A percentile compares a stretch with the other conserved stretches of the same genome.
These are phyloP conservation scores for Stephania cephalantha DNA, from an alignment of 164 flowering plant genomes.

Conservation along the genomic window DNA sequence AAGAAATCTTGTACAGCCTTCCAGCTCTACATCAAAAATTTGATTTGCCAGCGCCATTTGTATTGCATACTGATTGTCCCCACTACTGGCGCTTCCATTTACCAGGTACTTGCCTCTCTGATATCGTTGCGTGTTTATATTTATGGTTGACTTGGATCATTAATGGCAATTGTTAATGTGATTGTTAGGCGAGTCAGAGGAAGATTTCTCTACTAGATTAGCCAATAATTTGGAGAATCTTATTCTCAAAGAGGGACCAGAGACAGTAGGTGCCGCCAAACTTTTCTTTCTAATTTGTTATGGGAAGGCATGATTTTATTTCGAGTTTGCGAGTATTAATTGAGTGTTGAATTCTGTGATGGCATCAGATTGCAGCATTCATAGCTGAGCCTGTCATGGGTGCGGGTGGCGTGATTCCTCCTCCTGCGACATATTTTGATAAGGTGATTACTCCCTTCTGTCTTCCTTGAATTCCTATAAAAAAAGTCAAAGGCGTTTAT, in stretches of 20 bases:
- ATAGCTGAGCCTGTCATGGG: slow-evolving; percentile 99
- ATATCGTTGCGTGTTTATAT: neutral
- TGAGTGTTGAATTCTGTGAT: neutral
- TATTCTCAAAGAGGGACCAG: slow-evolving; percentile 95
- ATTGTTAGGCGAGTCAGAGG: slow-evolving; percentile 83
- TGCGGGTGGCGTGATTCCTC: slow-evolving; percentile 96
- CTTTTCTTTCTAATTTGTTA: neutral
- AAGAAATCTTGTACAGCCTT: slow-evolving; percentile 40
- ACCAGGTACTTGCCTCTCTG: slow-evolving; percentile 51
- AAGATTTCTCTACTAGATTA: slow-evolving; percentile 85
- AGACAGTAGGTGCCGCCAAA: slow-evolving; percentile 48
- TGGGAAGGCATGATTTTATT: neutral
- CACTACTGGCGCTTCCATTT: slow-evolving; percentile 95
- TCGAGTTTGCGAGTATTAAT: slow-evolving; percentile 1
- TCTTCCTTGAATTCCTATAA: neutral
- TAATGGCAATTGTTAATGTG: slow-evolving; percentile 1
- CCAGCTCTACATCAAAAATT: slow-evolving; percentile 89
- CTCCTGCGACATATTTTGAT: slow-evolving; percentile 91
- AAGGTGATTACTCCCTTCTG: slow-evolving; percentile 45
- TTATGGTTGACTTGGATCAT: neutral
- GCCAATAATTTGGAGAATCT: slow-evolving; percentile 87
- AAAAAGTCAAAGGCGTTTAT: neutral
- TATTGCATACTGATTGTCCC: slow-evolving; percentile 93
- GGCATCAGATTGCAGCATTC: slow-evolving; percentile 89
- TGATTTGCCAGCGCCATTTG: slow-evolving; percentile 92